A percentile compares a stretch with the other conserved stretches of the same genome.
Conservation (phyloP, 495 filamentous ascomycete species). For the Penicillium bialowiezense region DNA sequence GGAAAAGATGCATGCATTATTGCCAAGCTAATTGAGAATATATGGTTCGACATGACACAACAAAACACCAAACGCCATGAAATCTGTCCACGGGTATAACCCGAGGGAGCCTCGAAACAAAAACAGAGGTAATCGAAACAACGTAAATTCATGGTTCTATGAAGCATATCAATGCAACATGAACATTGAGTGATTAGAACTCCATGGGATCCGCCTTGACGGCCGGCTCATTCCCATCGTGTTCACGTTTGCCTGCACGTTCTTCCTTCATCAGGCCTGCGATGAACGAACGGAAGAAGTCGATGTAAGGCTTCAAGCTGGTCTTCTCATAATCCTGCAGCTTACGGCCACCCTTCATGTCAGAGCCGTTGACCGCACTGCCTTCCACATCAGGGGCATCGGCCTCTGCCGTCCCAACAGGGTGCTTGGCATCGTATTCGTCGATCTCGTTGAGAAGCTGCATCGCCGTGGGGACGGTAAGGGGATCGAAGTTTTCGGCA, state of each 20-base stretch:
- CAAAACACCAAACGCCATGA: constrained; percentile 1
- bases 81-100: background rate
- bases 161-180: background rate
- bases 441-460: constrained; percentile 79
- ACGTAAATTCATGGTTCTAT: constrained; percentile 16
- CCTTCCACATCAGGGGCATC: constrained; percentile 39
- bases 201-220: constrained; percentile 54
- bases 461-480: constrained; percentile 82
- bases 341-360: constrained; percentile 42
- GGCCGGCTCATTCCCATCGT: constrained; percentile 49
- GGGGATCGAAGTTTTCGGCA: constrained; percentile 79
- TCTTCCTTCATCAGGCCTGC: constrained; percentile 77
- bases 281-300: constrained; percentile 83
- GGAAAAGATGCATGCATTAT: background rate
- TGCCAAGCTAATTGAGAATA: background rate
- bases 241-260: constrained; percentile 67
- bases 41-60: background rate
- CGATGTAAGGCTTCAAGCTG: constrained; percentile 86
- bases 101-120: background rate
- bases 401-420: constrained; percentile 23
- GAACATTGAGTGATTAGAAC: constrained; percentile 29
- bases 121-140: background rate
- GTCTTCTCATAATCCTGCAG: constrained; percentile 95
- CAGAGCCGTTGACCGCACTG: constrained; percentile 32
- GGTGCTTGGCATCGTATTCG: constrained; percentile 55